A percentile compares a stretch with the other conserved stretches of the same genome.
Evolutionary conservation across 305 asterid species (phyloP).

Genomic region (Ruellia speciosa): DNA sequence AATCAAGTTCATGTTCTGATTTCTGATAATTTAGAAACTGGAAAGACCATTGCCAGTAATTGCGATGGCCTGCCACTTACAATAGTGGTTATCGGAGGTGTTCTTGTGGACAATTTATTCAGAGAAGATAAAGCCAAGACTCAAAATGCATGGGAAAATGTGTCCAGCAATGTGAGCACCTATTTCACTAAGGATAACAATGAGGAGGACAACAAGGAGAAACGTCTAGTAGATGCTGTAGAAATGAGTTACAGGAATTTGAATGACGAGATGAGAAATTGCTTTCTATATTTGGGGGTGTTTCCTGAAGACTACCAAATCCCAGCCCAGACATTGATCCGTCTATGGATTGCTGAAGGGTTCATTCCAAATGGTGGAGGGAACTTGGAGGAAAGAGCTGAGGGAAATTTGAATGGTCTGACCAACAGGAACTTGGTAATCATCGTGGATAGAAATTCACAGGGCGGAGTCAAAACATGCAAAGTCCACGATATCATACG

Average conservation of each 20-base stretch:
- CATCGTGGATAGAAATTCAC: slow-evolving; percentile 3
- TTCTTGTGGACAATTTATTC: not conserved
- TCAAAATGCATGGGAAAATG: not conserved
- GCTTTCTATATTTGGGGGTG: slow-evolving; percentile 20
- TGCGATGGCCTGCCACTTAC: slow-evolving; percentile 8
- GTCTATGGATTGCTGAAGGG: slow-evolving; percentile 15
- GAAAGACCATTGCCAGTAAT: not conserved
- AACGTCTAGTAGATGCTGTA: not conserved
- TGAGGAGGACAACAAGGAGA: not conserved
- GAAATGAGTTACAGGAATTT: slow-evolving; percentile 20
- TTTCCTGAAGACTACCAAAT: slow-evolving; percentile 22
- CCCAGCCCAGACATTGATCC: slow-evolving; percentile 9
- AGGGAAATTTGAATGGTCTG: slow-evolving; percentile 15
- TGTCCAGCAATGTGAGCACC: not conserved
- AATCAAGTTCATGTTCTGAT: not conserved
- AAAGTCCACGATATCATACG: slow-evolving; percentile 21
- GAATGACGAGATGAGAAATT: slow-evolving; percentile 8
- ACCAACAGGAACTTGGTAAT: slow-evolving; percentile 19
- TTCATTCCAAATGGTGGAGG: not conserved
- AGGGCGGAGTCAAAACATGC: slow-evolving; percentile 20
- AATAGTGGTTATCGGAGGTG: slow-evolving; percentile 9
- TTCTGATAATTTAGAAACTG: not conserved
- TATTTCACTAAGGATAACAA: too few species aligned
- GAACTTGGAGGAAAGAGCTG: slow-evolving; percentile 16
- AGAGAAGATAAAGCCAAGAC: not conserved